Base-by-base conservation (phyloP, 306 rosid species). In the Prinsepia uniflora region DNA sequence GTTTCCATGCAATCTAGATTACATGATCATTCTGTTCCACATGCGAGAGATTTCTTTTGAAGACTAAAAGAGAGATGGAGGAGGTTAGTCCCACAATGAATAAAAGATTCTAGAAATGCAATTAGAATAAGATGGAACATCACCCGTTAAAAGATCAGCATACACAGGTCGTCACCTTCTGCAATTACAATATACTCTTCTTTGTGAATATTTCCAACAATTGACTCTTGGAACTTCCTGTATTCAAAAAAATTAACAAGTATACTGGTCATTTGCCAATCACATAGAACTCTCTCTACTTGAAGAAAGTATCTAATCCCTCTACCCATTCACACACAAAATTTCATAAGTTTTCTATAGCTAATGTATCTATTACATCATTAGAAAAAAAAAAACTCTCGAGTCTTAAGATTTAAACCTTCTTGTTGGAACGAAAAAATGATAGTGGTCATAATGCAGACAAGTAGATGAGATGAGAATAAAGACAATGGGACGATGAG, bases 221-320 rank as follows among this genome's bases (percentile, higher is more conserved):
- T 18, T 52, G 72, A 56, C 68, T 80, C 82, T 22, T 84, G 97
- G 73, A 86, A 89, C 63, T 83, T 81, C 87, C 97, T 93, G 86
- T 69, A 74, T 54, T 70, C 7, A n/a, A n/a, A n/a, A 71, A 42
- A 78, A 14, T 45, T 15, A 34, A 46, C 46, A 53, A 30, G 4
- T 0, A 20, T 46, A 36, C 20, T 70, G 44, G 24, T 46, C 44
- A 70, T 13, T 13, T 43, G 46, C 56, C 7, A 45, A 70, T 34
- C n/a, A 13, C 15, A 41, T 19, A 42, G 73, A 15, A 15, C 24
- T 39, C 18, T 20, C 47, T 42, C 50, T 10, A 8, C 46, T 6
- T 15, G 45, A 40, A 61, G 22, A 41, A 46, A 61, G 15, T 7
- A 61, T 18, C 24, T 45, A 61, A 17, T 15, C 65, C 24, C 3